Conservation (phyloP, 306 rosid species). For the Ammopiptanthus mongolicus region DNA sequence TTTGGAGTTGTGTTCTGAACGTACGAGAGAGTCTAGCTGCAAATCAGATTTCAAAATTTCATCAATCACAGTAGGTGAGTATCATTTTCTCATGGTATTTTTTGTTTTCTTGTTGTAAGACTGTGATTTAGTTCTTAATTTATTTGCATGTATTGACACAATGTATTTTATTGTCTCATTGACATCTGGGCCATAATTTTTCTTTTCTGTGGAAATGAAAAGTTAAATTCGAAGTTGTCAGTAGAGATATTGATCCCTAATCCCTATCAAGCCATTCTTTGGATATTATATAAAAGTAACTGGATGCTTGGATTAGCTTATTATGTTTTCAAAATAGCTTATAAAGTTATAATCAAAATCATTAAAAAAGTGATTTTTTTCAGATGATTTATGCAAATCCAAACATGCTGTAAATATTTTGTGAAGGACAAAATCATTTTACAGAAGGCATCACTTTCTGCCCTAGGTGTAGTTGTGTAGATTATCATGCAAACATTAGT, state of each 20-base stretch:
- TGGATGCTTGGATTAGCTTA: not conserved
- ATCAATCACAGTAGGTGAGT: slow-evolving; percentile 45
- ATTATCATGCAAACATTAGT: not conserved
- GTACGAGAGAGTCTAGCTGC: slow-evolving; percentile 39
- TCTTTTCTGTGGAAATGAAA: slow-evolving; percentile 4
- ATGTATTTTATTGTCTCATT: not conserved
- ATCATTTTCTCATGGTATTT: not conserved
- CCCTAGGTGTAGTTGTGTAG: not conserved
- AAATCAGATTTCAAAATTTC: slow-evolving; percentile 32
- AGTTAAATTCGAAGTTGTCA: not conserved
- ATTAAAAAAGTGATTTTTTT: no score
- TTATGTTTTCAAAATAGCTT: not conserved
- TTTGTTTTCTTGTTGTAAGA: not conserved
- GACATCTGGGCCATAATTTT: not conserved
- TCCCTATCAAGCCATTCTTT: not conserved
- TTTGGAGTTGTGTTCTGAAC: slow-evolving; percentile 59
- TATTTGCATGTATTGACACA: not conserved
- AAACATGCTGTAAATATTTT: not conserved
- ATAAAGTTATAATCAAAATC: no score
- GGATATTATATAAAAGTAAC: not conserved
- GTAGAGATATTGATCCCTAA: slow-evolving; percentile 1
- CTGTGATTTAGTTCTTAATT: slow-evolving; percentile 17
- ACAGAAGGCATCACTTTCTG: not conserved
- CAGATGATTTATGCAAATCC: not conserved
- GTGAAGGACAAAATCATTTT: not conserved